Conservation (phyloP, 2,329 filamentous ascomycete species). For the Arachnopeziza araneosa region DNA sequence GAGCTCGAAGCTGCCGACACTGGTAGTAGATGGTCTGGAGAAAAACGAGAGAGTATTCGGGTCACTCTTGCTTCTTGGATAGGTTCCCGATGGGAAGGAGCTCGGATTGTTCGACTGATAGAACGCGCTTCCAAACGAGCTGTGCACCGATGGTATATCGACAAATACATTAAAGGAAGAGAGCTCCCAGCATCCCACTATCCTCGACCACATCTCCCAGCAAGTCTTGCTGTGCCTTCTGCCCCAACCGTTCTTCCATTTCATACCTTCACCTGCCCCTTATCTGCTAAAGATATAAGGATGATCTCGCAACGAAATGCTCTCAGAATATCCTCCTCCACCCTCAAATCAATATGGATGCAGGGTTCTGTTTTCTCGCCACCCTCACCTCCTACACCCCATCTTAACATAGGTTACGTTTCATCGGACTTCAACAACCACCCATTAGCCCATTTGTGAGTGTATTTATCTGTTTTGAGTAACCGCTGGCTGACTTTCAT, state of each 20-base stretch:
- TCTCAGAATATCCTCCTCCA: constrained; percentile 85
- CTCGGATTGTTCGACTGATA: constrained; percentile 73
- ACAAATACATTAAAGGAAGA: constrained; percentile 62
- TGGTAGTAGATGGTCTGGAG: constrained; percentile 31
- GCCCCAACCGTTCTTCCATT: constrained; percentile 95
- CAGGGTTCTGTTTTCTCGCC: constrained; percentile 76
- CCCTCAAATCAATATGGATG: constrained; percentile 81
- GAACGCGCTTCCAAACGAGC: constrained; percentile 77
- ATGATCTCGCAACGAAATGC: constrained; percentile 94
- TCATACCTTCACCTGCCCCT: constrained; percentile 92
- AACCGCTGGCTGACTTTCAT: constrained; percentile 1
- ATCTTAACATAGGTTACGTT: constrained; percentile 90
- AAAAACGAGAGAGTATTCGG: constrained; percentile 30
- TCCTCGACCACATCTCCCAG: constrained; percentile 66
- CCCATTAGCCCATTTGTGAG: constrained; percentile 78
- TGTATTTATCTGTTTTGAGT: constrained; percentile 16
- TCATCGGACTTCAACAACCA: constrained; percentile 99
- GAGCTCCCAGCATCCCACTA: constrained; percentile 57
- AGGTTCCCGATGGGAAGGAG: constrained; percentile 79
- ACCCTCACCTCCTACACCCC: constrained; percentile 72
- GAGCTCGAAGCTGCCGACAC: constrained; percentile 30
- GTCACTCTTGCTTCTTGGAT: constrained; percentile 52
- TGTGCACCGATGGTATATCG: constrained; percentile 82
- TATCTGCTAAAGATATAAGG: constrained; percentile 86
- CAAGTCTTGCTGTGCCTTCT: constrained; percentile 68